Percentiles rank a stretch among this genome's conserved stretches.
Conservation (phyloP, 2,329 filamentous ascomycete species). For the Epicoccum sorghinum region DNA sequence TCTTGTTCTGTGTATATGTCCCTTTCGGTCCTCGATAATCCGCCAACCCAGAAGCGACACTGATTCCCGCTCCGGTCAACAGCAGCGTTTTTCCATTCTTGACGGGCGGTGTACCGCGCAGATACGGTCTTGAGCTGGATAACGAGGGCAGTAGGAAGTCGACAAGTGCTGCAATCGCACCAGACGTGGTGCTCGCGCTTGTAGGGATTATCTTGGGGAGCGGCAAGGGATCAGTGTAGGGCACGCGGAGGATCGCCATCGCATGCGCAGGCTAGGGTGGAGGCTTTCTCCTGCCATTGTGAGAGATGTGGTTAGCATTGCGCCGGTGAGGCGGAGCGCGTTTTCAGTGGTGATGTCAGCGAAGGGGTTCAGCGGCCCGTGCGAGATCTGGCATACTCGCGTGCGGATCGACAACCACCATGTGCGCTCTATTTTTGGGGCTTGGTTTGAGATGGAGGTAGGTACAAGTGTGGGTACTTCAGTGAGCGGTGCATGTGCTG, state of each 20-base stretch:
- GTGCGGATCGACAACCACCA: constrained; percentile 10
- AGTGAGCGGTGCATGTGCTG: not conserved
- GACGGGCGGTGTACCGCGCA: constrained; percentile 10
- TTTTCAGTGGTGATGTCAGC: constrained; percentile 23
- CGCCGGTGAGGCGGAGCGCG: constrained; percentile 8
- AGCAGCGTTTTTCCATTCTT: constrained; percentile 65
- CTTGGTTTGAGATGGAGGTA: not conserved
- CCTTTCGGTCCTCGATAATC: constrained; percentile 91
- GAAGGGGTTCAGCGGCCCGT: constrained; percentile 5
- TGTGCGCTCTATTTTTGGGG: constrained; percentile 4
- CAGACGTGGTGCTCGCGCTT: constrained; percentile 70
- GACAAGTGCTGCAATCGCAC: constrained; percentile 77
- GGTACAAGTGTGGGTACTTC: not conserved
- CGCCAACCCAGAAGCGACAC: constrained; percentile 87
- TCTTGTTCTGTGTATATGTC: constrained; percentile 90
- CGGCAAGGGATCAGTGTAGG: constrained; percentile 84
- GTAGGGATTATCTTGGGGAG: constrained; percentile 75
- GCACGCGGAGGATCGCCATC: constrained; percentile 82
- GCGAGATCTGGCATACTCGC: constrained; percentile 6
- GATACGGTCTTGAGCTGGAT: constrained; percentile 10
- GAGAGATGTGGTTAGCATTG: constrained; percentile 4
- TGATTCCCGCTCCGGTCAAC: constrained; percentile 86
- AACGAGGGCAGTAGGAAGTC: constrained; percentile 69
- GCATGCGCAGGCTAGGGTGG: constrained; percentile 11
- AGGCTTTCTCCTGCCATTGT: constrained; percentile 12